Evolutionary conservation across 306 rosid genomes (phyloP), one percentile per base, ranked within the genome.

Genomic region (Vicia villosa): DNA sequence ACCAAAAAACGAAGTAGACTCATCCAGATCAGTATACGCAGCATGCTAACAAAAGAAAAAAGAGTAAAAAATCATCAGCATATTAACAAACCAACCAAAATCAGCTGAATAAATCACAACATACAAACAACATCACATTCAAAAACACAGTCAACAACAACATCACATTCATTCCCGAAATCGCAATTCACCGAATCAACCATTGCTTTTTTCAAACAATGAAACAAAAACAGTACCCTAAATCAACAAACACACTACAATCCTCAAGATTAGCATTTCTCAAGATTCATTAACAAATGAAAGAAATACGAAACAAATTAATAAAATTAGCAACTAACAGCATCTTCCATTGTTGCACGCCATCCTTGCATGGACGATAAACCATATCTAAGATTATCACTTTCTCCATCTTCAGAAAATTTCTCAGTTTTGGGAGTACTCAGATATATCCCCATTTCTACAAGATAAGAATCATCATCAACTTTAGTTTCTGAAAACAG

Each of bases 291-390:
- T 51, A 21, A 42, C 6, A 57, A 40, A 50, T 58, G 42, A 24
- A 66, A 13, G 38, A 41, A 42, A 58, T 60, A 30, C 54, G 38
- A 43, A 72, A 36, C 59, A 54, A 34, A 36, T 7, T 37, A 34
- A 70, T 26, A 65, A 74, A 70, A 68, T 56, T 43, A 51, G 37
- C 14, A 75, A 93, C 97, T 86, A 72, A 94, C 98, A 50, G 99
- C 97, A 84, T 94, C 99, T 88, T 94, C 99, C 99, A 94, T 94
- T 77, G 95, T 52, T 50, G 96, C 86, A 20, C 99, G 99, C 99
- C 99, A 94, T 22, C 99, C 99, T 87, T 94, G 99, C 99, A 94
- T 94, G 54, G 97, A 94, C 1, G 99, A 91, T 66, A 91, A 75
- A 66, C 99, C 99, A 81, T 81, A 91, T 84, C 89, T 78, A 67